Percentiles rank a stretch among this genome's conserved stretches.
Conservation (phyloP, 2,329 filamentous ascomycete genomes). For the Neoscytalidium dimidiatum region DNA sequence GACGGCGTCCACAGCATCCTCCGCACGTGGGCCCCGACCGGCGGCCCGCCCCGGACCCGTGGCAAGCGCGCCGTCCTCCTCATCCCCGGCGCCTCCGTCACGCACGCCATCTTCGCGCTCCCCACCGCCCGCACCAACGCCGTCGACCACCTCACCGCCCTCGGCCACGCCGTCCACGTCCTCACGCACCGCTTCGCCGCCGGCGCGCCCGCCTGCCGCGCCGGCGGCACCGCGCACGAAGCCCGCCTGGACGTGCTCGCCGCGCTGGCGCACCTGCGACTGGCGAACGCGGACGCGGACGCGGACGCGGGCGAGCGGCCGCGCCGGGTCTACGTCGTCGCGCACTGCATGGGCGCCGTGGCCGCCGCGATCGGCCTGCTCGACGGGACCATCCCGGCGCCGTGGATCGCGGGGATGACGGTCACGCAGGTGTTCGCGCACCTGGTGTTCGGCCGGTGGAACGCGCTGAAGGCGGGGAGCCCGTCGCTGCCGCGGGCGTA, state of each 20-base stretch:
- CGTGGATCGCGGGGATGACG: constrained; percentile 61
- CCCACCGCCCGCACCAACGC: constrained; percentile 65
- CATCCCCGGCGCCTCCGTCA: constrained; percentile 63
- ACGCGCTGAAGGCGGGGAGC: constrained; percentile 54
- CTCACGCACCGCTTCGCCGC: constrained; percentile 61
- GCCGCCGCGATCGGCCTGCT: constrained; percentile 61
- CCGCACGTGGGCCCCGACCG: background rate
- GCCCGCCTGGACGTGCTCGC: constrained; percentile 61
- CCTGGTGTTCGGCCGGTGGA: constrained; percentile 58
- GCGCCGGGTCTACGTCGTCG: constrained; percentile 59
- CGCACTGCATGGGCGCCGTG: constrained; percentile 66
- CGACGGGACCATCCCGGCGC: constrained; percentile 59
- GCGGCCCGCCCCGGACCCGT: background rate
- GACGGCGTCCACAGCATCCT: constrained; percentile 55
- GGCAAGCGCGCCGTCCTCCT: constrained; percentile 54
- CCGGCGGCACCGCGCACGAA: constrained; percentile 62
- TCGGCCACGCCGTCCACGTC: constrained; percentile 63
- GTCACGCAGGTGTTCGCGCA: constrained; percentile 66
- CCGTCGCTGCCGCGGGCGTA: constrained; percentile 16
- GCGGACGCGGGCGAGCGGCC: constrained; percentile 22
- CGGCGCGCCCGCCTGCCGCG: constrained; percentile 51
- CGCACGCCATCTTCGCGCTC: constrained; percentile 64
- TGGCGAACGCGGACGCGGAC: constrained; percentile 28
- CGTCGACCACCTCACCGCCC: constrained; percentile 63
- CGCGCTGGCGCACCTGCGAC: constrained; percentile 56